A percentile compares a stretch with the other conserved stretches of the same genome.
These are phyloP conservation scores for Geotrichum macrosporum DNA, from an alignment of 1,139 yeast species.

Conservation along the genomic window DNA sequence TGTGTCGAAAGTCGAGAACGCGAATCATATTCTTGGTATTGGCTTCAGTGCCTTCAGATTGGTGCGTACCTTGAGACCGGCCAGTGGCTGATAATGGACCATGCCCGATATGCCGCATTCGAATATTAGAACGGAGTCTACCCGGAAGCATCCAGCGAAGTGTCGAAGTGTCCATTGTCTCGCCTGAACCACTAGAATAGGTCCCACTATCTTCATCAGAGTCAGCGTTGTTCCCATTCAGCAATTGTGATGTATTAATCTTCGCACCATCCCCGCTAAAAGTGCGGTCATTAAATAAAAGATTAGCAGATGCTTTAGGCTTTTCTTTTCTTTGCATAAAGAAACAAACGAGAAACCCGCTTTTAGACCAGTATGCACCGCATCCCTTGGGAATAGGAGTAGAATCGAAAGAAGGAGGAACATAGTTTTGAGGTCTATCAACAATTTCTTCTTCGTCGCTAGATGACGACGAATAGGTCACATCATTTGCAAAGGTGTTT, in stretches of 20 bases:
- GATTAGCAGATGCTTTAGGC: conserved; percentile 3
- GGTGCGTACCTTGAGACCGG: conserved; percentile 13
- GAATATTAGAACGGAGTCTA: conserved; percentile 9
- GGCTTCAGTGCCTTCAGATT: conserved; percentile 6
- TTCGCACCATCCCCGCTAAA: conserved; percentile 2
- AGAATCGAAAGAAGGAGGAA: conserved; percentile 2
- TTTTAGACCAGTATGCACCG: conserved; percentile 82
- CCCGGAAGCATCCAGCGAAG: conserved; percentile 16
- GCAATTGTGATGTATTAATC: conserved; percentile 3
- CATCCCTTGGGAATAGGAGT: conserved; percentile 92
- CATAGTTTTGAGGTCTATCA: neutral
- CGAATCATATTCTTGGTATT: conserved; percentile 12
- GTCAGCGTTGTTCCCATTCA: conserved; percentile 9
- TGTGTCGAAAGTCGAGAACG: conserved; percentile 48
- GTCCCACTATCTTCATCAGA: conserved; percentile 18
- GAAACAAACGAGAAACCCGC: conserved; percentile 77
- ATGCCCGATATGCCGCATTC: conserved; percentile 14
- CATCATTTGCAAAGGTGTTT: conserved; percentile 20
- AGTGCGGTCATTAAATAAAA: conserved; percentile 4
- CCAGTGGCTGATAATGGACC: conserved; percentile 15
- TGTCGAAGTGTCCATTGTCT: conserved; percentile 13
- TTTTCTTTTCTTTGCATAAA: conserved; percentile 51
- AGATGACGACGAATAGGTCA: conserved; percentile 24
- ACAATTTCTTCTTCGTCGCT: conserved; percentile 30
- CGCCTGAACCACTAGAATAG: conserved; percentile 14